phyloP scores from a whole-genome alignment of 2,329 filamentous ascomycete species.

The Alternaria sp. region DNA sequence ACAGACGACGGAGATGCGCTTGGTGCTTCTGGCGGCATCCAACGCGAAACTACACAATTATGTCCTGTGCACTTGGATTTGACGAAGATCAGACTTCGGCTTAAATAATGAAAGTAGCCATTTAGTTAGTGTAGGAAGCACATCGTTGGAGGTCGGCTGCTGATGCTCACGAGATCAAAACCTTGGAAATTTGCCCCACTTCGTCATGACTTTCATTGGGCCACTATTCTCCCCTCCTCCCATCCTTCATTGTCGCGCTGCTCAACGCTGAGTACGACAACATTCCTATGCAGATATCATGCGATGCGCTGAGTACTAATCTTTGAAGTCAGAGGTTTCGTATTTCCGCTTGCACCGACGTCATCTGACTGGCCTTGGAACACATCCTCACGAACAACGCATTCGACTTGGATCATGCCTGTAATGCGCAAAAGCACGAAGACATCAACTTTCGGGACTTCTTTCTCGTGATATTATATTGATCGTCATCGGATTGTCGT shows the following conservation, averaged over 20 bases:
- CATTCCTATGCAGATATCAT: background rate
- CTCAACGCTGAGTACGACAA: background rate
- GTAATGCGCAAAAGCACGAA: background rate
- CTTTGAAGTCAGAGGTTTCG: background rate
- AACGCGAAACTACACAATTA: background rate
- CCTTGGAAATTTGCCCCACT: slow-evolving; percentile 11
- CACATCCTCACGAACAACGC: slow-evolving; percentile 3
- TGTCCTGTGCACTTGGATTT: background rate
- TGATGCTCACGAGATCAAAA: slow-evolving; percentile 12
- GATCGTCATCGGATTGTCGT: background rate
- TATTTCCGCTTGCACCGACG: slow-evolving; percentile 7
- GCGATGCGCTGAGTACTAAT: background rate
- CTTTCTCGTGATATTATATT: background rate
- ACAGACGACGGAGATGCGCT: background rate
- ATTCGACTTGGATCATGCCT: slow-evolving; percentile 10
- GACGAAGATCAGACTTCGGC: background rate
- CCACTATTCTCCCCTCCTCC: background rate
- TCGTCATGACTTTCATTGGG: background rate
- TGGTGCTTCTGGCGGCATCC: background rate
- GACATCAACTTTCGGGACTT: background rate
- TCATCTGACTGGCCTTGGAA: slow-evolving; percentile 14
- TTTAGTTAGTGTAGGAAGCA: background rate
- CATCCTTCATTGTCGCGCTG: background rate
- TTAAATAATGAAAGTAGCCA: rapidly evolving
- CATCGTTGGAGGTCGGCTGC: slow-evolving; percentile 2